These are phyloP conservation scores for Tylopilus rubrobrunneus DNA, from an alignment of 768 basidiomycete species.

Conservation along the genomic window DNA sequence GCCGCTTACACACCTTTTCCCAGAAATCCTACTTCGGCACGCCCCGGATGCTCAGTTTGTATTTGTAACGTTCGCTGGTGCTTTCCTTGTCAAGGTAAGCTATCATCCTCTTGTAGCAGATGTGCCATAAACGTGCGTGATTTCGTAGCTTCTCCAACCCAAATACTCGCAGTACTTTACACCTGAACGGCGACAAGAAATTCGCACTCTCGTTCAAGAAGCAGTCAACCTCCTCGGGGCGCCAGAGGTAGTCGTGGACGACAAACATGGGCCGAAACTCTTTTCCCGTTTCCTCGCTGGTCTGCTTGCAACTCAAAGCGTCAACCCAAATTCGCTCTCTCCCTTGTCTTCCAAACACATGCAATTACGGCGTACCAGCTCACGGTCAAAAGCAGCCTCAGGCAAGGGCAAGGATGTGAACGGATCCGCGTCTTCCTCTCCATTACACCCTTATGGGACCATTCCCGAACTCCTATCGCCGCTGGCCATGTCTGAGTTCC, in stretches of 20 bases:
- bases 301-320: slow-evolving; percentile 59
- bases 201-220: slow-evolving; percentile 58
- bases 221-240: slow-evolving; percentile 66
- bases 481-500: slow-evolving; percentile 35
- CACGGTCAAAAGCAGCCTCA: slow-evolving; percentile 8
- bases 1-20: slow-evolving; percentile 2
- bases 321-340: slow-evolving; percentile 18
- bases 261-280: slow-evolving; percentile 75
- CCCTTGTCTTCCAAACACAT: slow-evolving; percentile 16
- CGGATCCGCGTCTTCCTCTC: not conserved
- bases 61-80: slow-evolving; percentile 75
- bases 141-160: slow-evolving; percentile 67
- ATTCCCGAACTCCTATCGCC: slow-evolving; percentile 22
- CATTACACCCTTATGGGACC: slow-evolving; percentile 1
- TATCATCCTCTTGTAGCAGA: not conserved
- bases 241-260: slow-evolving; percentile 72
- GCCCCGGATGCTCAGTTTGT: slow-evolving; percentile 80
- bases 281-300: slow-evolving; percentile 77
- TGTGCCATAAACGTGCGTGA: not conserved
- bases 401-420: slow-evolving; percentile 13
- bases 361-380: slow-evolving; percentile 17
- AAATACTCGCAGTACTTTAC: slow-evolving; percentile 63
- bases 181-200: slow-evolving; percentile 54
- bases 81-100: slow-evolving; percentile 75
- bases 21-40: slow-evolving; percentile 59